Evolutionary conservation across 129 eudicot genomes (phyloP).

Genomic region (Mikania micrantha): DNA sequence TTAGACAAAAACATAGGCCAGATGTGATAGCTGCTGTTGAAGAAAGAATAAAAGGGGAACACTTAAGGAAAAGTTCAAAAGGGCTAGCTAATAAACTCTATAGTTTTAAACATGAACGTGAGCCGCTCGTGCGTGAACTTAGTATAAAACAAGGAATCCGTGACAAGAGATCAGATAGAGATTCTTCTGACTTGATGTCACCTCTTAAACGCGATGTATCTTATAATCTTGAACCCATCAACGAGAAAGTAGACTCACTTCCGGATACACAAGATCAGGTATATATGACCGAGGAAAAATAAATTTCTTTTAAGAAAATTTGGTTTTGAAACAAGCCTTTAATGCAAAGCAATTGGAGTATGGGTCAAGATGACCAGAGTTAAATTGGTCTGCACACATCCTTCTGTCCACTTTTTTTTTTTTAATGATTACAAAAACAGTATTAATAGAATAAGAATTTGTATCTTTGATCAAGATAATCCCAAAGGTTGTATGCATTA

Average conservation of each 20-base stretch:
- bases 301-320: no score
- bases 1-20: conserved; percentile 79
- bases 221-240: conserved; percentile 30
- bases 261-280: conserved; percentile 93
- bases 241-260: conserved; percentile 53
- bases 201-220: conserved; percentile 47
- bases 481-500: no score
- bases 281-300: no score
- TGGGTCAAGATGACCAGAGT: no score
- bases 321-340: no score
- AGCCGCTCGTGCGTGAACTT: conserved; percentile 39
- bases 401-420: no score
- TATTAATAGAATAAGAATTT: no score
- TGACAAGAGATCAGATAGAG: conserved; percentile 21
- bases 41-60: conserved; percentile 63
- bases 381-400: no score
- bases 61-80: conserved; percentile 56
- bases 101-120: conserved; percentile 75
- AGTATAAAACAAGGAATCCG: conserved; percentile 31
- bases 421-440: no score
- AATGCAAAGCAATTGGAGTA: no score
- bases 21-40: conserved; percentile 53
- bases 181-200: conserved; percentile 18
- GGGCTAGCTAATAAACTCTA: conserved; percentile 78
- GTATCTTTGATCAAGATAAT: no score